Base-by-base conservation (phyloP, 345 rosid species). In the Citropsis articulata region DNA sequence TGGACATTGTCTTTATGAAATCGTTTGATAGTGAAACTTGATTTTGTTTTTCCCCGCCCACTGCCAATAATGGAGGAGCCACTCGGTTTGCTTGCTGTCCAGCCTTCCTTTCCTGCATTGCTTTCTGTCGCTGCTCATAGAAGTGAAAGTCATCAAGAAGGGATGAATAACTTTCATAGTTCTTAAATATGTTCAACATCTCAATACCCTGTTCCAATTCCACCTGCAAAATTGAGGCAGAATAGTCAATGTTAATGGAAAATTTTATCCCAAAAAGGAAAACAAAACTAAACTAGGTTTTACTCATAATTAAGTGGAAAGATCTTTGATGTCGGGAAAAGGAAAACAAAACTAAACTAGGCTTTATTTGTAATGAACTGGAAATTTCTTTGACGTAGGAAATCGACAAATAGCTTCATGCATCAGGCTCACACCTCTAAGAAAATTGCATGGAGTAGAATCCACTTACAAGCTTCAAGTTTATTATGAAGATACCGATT, bases 101-200 rank as follows among this genome's bases (percentile, higher is more conserved):
- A 31, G 93, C 82, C 87, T 91, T 90, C 80, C 86, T 87, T 73
- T 88, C 94, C 82, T 89, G 89, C 82, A 90, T 85, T 19, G 84
- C 87, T 83, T 85, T 91, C 85, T 94, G 95, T 53, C 97, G 84
- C 79, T 88, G 93, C 84, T 94, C 97, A 33, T 91, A 94, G 73
- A 94, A 94, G 66, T 82, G 79, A 70, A 91, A 94, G 73, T 94
- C 98, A 76, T 94, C 95, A 13, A 94, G 86, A 78, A 91, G 89
- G 67, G 95, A 94, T 9, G 95, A 86, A 64, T 78, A 82, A 60
- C 76, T 83, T 72, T 81, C 85, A 68, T 85, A 87, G 61, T 79
- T 80, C 65, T 86, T 85, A 68, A 90, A 94, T 57, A 92, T 88
- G 64, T 87, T 85, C 73, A 94, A 74, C 85, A 91, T 91, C 85